A percentile compares a stretch with the other conserved stretches of the same genome.
Conservation (phyloP, 441 rosid genomes). For the Mallotus repandus region DNA sequence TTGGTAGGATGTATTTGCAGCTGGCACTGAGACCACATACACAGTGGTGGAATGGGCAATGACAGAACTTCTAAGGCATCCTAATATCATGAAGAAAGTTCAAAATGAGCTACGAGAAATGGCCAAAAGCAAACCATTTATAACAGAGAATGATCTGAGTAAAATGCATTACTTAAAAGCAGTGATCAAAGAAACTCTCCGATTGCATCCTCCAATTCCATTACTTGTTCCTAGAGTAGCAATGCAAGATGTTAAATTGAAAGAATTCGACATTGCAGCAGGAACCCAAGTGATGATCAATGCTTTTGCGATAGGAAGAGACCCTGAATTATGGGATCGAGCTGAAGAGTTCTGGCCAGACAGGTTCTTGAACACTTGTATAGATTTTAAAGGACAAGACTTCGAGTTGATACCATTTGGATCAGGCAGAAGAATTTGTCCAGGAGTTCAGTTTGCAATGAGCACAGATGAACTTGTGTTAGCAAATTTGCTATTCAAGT, state of each 20-base stretch:
- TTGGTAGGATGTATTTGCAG: constrained; percentile 38
- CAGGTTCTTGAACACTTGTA: constrained; percentile 35
- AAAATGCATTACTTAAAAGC: constrained; percentile 37
- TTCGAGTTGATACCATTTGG: constrained; percentile 42
- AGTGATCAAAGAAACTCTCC: constrained; percentile 48
- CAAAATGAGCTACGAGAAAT: constrained; percentile 29
- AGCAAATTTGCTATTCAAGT: constrained; percentile 31
- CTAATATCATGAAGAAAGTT: constrained; percentile 33
- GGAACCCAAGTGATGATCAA: constrained; percentile 43
- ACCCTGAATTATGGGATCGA: constrained; percentile 38
- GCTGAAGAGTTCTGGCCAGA: constrained; percentile 46
- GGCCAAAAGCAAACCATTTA: constrained; percentile 18
- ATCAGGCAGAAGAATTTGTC: constrained; percentile 40
- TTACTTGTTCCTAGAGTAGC: constrained; percentile 40
- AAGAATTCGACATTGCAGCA: constrained; percentile 35
- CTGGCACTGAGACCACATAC: constrained; percentile 44
- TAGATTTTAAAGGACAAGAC: constrained; percentile 38
- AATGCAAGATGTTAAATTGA: constrained; percentile 31
- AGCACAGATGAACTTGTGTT: constrained; percentile 30
- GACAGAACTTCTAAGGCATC: constrained; percentile 42
- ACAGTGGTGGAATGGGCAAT: constrained; percentile 44
- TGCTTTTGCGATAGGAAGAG: constrained; percentile 47
- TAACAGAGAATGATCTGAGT: constrained; percentile 27
- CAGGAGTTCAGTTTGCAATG: constrained; percentile 30
- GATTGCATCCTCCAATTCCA: constrained; percentile 48